Percentiles rank a stretch among this genome's conserved stretches.
Evolutionary conservation across 345 rosid genomes (phyloP).

Genomic region (Acer saccharum): DNA sequence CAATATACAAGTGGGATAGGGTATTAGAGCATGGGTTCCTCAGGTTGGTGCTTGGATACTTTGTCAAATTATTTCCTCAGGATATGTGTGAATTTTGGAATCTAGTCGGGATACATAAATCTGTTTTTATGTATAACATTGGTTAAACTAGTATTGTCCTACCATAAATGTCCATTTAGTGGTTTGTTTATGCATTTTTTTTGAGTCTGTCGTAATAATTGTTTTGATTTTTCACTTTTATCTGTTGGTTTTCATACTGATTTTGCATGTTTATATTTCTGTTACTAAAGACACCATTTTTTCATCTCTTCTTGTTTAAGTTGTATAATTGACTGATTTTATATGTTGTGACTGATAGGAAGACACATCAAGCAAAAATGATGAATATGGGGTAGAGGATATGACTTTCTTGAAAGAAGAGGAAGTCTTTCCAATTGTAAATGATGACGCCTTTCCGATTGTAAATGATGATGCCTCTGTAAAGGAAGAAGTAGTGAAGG

Average conservation of each 20-base stretch:
- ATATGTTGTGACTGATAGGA: conserved; percentile 42
- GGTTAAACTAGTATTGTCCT: background rate
- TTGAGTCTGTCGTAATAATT: background rate
- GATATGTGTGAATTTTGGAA: background rate
- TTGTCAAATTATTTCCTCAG: background rate
- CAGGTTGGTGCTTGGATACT: conserved; percentile 58
- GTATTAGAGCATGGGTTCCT: conserved; percentile 85
- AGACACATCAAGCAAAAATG: conserved; percentile 32
- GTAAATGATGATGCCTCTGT: conserved; percentile 40
- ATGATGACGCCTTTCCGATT: conserved; percentile 48
- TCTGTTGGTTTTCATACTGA: background rate
- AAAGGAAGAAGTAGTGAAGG: conserved; percentile 31
- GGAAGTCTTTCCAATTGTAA: conserved; percentile 59
- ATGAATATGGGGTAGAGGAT: conserved; percentile 65
- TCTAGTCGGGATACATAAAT: background rate
- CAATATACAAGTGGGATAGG: conserved; percentile 81
- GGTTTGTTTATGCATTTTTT: background rate
- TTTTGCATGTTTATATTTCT: background rate
- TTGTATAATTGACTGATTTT: conserved; percentile 1
- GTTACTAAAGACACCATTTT: background rate
- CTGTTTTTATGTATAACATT: background rate
- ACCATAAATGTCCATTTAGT: background rate
- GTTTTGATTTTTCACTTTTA: background rate
- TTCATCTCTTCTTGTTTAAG: background rate
- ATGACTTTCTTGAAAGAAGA: conserved; percentile 85